Evolutionary conservation across 2,329 filamentous ascomycete genomes (phyloP).

Genomic region (Acarospora socialis): DNA sequence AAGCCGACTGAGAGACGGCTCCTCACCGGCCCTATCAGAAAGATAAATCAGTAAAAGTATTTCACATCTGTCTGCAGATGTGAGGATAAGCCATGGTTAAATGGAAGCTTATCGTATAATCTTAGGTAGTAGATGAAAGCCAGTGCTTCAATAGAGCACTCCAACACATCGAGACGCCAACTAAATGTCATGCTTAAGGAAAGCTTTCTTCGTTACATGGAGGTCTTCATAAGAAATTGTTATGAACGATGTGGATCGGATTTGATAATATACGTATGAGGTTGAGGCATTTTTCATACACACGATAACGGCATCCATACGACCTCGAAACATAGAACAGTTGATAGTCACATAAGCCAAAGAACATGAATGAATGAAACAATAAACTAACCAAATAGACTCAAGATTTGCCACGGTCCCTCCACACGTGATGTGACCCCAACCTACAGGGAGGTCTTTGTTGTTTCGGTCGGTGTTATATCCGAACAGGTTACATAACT

Average conservation of each 20-base stretch:
- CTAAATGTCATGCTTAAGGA: too few relatives aligned
- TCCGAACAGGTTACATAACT: slow-evolving; percentile 33
- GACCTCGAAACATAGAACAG: too few relatives aligned
- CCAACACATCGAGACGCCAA: too few relatives aligned
- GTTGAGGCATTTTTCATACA: not conserved
- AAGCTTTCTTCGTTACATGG: too few relatives aligned
- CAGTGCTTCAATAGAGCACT: too few relatives aligned
- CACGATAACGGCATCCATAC: too few relatives aligned
- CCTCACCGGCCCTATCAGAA: not conserved
- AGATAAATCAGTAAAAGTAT: too few relatives aligned
- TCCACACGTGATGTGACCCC: slow-evolving; percentile 34
- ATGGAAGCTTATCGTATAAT: too few relatives aligned
- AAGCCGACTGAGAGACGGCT: slow-evolving; percentile 1
- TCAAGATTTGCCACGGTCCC: slow-evolving; percentile 36
- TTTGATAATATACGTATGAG: not conserved
- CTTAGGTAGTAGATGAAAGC: too few relatives aligned
- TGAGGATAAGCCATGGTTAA: too few relatives aligned
- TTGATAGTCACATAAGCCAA: too few relatives aligned
- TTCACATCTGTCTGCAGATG: too few relatives aligned
- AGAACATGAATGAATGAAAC: slow-evolving; percentile 8
- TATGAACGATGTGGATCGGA: not conserved
- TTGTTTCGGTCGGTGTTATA: slow-evolving; percentile 24
- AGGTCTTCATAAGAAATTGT: not conserved
- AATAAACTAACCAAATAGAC: slow-evolving; percentile 27
- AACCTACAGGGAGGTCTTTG: slow-evolving; percentile 17